A percentile compares a stretch with the other conserved stretches of the same genome.
phyloP scores from a whole-genome alignment of 306 rosid species.

The Pachyrhizus erosus region DNA sequence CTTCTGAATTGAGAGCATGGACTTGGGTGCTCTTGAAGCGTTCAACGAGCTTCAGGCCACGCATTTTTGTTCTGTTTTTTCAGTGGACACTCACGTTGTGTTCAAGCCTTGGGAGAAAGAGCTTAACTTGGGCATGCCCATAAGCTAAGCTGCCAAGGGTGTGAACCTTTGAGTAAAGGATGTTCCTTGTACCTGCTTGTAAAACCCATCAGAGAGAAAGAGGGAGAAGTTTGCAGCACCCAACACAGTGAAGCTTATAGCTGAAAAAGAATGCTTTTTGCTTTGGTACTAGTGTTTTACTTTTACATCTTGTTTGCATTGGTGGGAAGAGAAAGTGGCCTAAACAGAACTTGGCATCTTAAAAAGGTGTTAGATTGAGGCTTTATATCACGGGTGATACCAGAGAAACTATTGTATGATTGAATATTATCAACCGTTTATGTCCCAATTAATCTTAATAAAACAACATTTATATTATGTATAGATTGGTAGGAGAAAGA shows the following conservation, averaged over 20 bases:
- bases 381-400: conserved; percentile 18
- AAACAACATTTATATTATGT: background rate
- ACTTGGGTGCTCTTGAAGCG: conserved; percentile 74
- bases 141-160: background rate
- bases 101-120: conserved; percentile 26
- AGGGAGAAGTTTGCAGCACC: background rate
- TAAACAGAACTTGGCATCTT: background rate
- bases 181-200: conserved; percentile 16
- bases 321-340: conserved; percentile 7
- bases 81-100: conserved; percentile 15
- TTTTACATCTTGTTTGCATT: conserved; percentile 2
- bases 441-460: background rate
- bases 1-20: conserved; percentile 50
- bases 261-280: background rate
- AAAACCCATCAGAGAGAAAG: background rate
- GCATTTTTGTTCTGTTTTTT: conserved; percentile 49
- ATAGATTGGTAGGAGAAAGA: too few species aligned
- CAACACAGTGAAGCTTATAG: conserved; percentile 13
- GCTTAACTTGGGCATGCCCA: conserved; percentile 37
- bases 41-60: conserved; percentile 63
- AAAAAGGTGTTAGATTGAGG: conserved; percentile 2
- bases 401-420: background rate
- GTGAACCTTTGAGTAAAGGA: conserved; percentile 6
- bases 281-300: background rate
- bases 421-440: background rate